These are phyloP conservation scores for Raphanus sativus DNA, from an alignment of 345 rosid genomes.

Conservation along the genomic window DNA sequence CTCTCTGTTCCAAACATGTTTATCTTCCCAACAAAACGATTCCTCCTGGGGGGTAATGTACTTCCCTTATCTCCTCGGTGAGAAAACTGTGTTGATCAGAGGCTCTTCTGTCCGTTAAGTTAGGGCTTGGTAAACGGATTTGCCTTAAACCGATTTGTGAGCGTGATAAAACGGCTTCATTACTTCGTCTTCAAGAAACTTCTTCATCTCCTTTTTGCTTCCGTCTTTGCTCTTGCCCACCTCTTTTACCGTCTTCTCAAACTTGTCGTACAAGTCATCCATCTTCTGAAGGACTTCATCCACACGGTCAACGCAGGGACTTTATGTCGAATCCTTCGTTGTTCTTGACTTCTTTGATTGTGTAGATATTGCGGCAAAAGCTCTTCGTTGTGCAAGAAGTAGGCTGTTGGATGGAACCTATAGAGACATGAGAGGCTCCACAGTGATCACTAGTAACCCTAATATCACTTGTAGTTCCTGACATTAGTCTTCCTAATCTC, in stretches of 20 bases:
- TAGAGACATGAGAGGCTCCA: slow-evolving; percentile 67
- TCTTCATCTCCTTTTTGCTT: slow-evolving; percentile 53
- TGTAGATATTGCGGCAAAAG: slow-evolving; percentile 56
- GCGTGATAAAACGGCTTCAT: slow-evolving; percentile 66
- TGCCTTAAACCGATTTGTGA: slow-evolving; percentile 66
- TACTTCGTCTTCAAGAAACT: slow-evolving; percentile 66
- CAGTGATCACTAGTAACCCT: slow-evolving; percentile 59
- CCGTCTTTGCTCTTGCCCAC: slow-evolving; percentile 55
- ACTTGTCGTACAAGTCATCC: slow-evolving; percentile 59
- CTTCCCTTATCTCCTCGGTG: slow-evolving; percentile 69
- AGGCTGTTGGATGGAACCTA: slow-evolving; percentile 62
- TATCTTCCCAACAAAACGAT: slow-evolving; percentile 54
- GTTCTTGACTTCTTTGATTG: slow-evolving; percentile 39
- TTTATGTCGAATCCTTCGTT: slow-evolving; percentile 48
- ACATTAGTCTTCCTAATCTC: slow-evolving; percentile 52
- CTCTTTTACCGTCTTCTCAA: slow-evolving; percentile 56
- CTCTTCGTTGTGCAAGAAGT: slow-evolving; percentile 63
- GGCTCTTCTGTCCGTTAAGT: slow-evolving; percentile 58
- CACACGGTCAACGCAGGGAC: slow-evolving; percentile 48
- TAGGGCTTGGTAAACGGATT: slow-evolving; percentile 56
- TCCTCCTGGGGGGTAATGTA: slow-evolving; percentile 72
- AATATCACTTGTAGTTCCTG: slow-evolving; percentile 61
- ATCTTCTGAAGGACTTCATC: slow-evolving; percentile 55
- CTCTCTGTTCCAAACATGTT: slow-evolving; percentile 74
- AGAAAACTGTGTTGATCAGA: slow-evolving; percentile 65